Base-by-base conservation (phyloP, 2,329 filamentous ascomycete species). In the Alternaria dauci region DNA sequence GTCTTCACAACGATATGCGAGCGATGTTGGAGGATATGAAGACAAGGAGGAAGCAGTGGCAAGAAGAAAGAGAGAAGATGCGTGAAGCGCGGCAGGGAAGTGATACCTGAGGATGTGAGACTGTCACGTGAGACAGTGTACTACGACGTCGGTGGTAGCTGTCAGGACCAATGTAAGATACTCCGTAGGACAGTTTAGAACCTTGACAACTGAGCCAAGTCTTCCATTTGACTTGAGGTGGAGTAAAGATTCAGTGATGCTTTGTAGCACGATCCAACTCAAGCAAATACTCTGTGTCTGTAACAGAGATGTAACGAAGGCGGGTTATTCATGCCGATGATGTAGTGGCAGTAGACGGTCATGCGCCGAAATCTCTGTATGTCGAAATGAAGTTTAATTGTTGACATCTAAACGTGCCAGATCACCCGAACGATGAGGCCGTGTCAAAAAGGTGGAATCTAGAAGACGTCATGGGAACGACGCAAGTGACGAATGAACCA, bases 21-120 rank as follows among this genome's bases (percentile, higher is more conserved):
- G 43, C 20, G 6, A 41, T 63, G 58, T 39, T 32, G 25, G 39
- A 58, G 8, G 58, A 63, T n/a, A 63, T 63, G 54, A 28, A 41
- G 30, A 39, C 30, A 14, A 63, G 34, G 11, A 58, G 54, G 38
- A 20, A 16, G 20, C 36, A 58, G 46, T 63, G 61, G 61, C 28
- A 52, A 9, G 28, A 55, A 42, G 44, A 61, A 25, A 41, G 60
- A 4, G 50, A 63, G 46, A n/a, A 25, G 18, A 30, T 30, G 54
- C 26, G 36, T 16, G 46, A 50, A n/a, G 32, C 20, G 25, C 16
- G 20, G 2, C 32, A 38, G 2, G 14, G 14, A 12, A 30, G 32
- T 8, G 20, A 36, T 11, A 20, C 46, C 16, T 34, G 1, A 30
- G 8, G 50, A 20, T 9, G 50, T 9, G 18, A 16, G 8, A 30